These are phyloP conservation scores for Cyberlindnera meyerae DNA, from an alignment of 805 yeast species.

Conservation along the genomic window DNA sequence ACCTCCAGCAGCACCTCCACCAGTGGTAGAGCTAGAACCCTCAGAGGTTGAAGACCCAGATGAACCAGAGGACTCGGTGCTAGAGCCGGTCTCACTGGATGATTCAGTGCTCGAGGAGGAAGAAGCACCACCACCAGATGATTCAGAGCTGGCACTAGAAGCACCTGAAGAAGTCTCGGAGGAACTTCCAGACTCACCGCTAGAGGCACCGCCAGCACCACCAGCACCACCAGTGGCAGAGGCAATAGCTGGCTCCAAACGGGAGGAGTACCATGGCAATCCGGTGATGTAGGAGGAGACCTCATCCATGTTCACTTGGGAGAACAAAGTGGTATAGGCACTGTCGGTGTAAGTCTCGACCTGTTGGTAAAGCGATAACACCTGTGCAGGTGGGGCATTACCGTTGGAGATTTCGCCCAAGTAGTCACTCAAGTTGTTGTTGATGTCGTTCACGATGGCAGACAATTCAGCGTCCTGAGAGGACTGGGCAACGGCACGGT, in stretches of 20 bases:
- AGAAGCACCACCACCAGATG: not conserved
- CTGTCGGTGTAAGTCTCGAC: conserved; percentile 31
- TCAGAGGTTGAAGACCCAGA: conserved; percentile 1
- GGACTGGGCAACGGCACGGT: conserved; percentile 2
- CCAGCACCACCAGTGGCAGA: conserved; percentile 1
- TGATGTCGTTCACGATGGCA: conserved; percentile 17
- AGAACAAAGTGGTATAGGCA: conserved; percentile 29
- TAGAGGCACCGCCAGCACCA: not conserved
- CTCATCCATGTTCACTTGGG: conserved; percentile 22
- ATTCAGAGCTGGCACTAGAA: not conserved
- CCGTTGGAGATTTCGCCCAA: conserved; percentile 16
- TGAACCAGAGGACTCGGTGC: not conserved
- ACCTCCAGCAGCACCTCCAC: conserved; percentile 2
- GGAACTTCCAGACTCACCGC: too few species aligned
- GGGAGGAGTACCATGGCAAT: conserved; percentile 1
- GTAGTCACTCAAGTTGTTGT: conserved; percentile 18
- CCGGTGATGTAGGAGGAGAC: conserved; percentile 2
- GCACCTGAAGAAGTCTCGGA: not conserved
- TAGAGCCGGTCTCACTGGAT: not conserved
- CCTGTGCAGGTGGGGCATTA: conserved; percentile 26
- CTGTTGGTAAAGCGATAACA: conserved; percentile 26
- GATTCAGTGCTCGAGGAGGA: not conserved
- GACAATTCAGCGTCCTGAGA: conserved; percentile 6
- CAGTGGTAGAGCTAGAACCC: conserved; percentile 1
- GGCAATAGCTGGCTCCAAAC: not conserved